Evolutionary conservation across 805 yeast species (phyloP).

Genomic region (Lachancea lanzarotensis): DNA sequence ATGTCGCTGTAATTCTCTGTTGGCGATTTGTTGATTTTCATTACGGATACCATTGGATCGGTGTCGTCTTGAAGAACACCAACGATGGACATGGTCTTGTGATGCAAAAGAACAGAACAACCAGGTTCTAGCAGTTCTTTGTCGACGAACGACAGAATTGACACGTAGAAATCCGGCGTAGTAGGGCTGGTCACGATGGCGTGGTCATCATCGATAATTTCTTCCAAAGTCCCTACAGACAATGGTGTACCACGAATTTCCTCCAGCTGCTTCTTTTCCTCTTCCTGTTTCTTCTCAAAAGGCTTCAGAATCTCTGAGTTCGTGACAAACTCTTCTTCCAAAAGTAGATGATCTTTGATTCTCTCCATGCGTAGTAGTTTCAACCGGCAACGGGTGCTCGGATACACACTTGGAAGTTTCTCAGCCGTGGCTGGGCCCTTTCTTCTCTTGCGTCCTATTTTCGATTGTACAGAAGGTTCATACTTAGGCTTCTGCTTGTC

Average conservation of each 20-base stretch:
- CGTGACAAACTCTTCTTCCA: slow-evolving; percentile 93
- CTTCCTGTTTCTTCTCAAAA: slow-evolving; percentile 92
- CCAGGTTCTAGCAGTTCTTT: slow-evolving; percentile 95
- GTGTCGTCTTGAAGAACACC: slow-evolving; percentile 98
- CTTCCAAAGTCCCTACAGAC: slow-evolving; percentile 94
- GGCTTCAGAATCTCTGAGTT: slow-evolving; percentile 94
- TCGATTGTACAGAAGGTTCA: slow-evolving; percentile 96
- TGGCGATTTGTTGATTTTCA: slow-evolving; percentile 97
- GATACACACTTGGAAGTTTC: slow-evolving; percentile 81
- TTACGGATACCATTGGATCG: slow-evolving; percentile 95
- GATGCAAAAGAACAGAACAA: slow-evolving; percentile 90
- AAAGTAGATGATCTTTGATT: slow-evolving; percentile 87
- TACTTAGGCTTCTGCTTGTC: slow-evolving; percentile 90
- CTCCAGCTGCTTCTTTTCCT: slow-evolving; percentile 90
- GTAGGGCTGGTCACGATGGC: slow-evolving; percentile 95
- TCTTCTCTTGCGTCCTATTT: slow-evolving; percentile 87
- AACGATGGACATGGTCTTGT: slow-evolving; percentile 91
- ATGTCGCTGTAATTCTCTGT: slow-evolving; percentile 94
- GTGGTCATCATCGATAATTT: slow-evolving; percentile 96
- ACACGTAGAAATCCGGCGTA: slow-evolving; percentile 95
- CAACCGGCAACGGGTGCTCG: slow-evolving; percentile 89
- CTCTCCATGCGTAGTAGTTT: slow-evolving; percentile 89
- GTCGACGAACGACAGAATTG: slow-evolving; percentile 93
- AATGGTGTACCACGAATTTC: slow-evolving; percentile 94
- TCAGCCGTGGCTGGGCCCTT: slow-evolving; percentile 82